Percentiles rank a stretch among this genome's conserved stretches.
Conservation (phyloP, 1,284 basidiomycete species). For the Boletellus sp. region DNA sequence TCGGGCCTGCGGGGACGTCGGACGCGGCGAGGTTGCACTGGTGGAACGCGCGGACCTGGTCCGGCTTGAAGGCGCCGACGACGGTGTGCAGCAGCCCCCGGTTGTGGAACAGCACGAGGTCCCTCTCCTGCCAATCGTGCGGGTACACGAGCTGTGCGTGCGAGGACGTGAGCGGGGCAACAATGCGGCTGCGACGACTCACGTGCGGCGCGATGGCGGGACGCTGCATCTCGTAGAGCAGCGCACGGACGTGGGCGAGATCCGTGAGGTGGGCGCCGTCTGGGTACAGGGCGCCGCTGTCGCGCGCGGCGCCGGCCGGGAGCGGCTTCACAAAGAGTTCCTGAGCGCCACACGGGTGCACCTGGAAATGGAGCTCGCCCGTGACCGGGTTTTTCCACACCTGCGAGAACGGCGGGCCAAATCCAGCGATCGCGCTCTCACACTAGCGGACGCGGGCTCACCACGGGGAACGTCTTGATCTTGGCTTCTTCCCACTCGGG, state of each 20-base stretch:
- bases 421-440: not conserved
- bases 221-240: slow-evolving; percentile 70
- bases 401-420: slow-evolving; percentile 36
- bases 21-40: slow-evolving; percentile 69
- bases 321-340: slow-evolving; percentile 55
- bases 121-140: slow-evolving; percentile 58
- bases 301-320: slow-evolving; percentile 42
- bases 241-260: slow-evolving; percentile 54
- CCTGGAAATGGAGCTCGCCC: slow-evolving; percentile 64
- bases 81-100: slow-evolving; percentile 69
- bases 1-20: slow-evolving; percentile 51
- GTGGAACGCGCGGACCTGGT: slow-evolving; percentile 63
- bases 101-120: slow-evolving; percentile 69
- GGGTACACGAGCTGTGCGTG: slow-evolving; percentile 49
- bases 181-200: too few relatives aligned
- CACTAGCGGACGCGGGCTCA: slow-evolving; percentile 29
- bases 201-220: slow-evolving; percentile 67
- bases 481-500: slow-evolving; percentile 65
- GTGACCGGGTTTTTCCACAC: slow-evolving; percentile 81
- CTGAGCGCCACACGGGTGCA: slow-evolving; percentile 54
- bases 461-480: slow-evolving; percentile 64
- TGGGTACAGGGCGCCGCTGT: slow-evolving; percentile 58
- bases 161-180: not conserved
- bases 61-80: slow-evolving; percentile 60
- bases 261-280: slow-evolving; percentile 64